Conservation (phyloP, 2,329 filamentous ascomycete species). For the Furcasterigmium furcatum region DNA sequence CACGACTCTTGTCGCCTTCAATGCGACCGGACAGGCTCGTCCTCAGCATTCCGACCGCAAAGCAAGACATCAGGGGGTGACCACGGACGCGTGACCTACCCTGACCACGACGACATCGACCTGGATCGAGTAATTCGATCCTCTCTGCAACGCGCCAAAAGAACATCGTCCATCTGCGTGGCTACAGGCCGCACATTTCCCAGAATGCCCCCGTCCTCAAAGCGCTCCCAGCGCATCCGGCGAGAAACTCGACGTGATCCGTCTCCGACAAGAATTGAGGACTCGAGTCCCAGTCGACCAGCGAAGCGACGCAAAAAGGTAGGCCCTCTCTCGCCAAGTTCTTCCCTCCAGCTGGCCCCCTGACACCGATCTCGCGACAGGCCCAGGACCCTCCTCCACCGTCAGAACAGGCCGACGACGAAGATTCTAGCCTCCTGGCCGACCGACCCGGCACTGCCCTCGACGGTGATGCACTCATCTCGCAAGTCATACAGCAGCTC, state of each 20-base stretch:
- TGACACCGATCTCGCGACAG: constrained; percentile 20
- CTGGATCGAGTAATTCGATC: too few relatives aligned
- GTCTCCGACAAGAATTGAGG: constrained; percentile 31
- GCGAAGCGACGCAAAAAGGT: constrained; percentile 64
- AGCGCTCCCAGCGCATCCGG: constrained; percentile 31
- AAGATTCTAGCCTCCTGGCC: constrained; percentile 37
- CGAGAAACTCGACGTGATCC: constrained; percentile 34
- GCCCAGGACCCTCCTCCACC: constrained; percentile 28
- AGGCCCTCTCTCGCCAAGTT: constrained; percentile 13
- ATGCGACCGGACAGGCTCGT: too few relatives aligned
- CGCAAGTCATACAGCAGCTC: constrained; percentile 52
- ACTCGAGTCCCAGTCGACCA: constrained; percentile 59
- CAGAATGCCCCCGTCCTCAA: constrained; percentile 32
- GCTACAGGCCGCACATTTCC: background rate
- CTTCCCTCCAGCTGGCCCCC: constrained; percentile 8
- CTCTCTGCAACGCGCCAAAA: too few relatives aligned
- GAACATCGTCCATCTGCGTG: too few relatives aligned
- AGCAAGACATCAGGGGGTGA: background rate
- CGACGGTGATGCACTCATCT: constrained; percentile 54
- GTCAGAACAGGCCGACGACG: constrained; percentile 42
- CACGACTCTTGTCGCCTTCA: too few relatives aligned
- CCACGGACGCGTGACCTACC: too few relatives aligned
- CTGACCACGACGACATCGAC: too few relatives aligned
- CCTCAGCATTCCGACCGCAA: too few relatives aligned
- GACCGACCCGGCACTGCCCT: constrained; percentile 35